Evolutionary conservation across 2,329 filamentous ascomycete genomes (phyloP), one percentile per base, ranked within the genome.

Genomic region (Didymella sp.): DNA sequence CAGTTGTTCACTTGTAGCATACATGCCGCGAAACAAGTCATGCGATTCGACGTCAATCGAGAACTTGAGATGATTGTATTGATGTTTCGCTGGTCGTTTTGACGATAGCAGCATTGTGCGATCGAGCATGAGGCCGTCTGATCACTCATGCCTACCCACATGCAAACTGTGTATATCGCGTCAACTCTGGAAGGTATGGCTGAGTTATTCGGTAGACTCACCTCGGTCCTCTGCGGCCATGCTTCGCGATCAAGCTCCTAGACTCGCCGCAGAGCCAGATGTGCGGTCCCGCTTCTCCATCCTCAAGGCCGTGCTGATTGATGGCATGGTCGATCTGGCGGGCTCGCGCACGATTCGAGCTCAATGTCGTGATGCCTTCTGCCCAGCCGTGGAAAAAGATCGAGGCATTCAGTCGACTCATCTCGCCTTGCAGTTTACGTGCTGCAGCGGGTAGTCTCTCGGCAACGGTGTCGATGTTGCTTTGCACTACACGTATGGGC

Each of bases 301-400:
- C 80, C 33, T 70, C 62, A 1, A 79, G 71, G 1, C 74, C 74
- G 57, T 82, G 77, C 58, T 80, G 78, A 59, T 88, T 85, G 44
- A 89, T 78, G 2, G 81, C 77, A 22, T 70, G 73, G 62, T 90
- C 85, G 41, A 93, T 85, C 61, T 87, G 83, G 62, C 85, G 89
- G 21, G 85, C 84, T 41, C 89, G 86, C 1, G 84, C 84, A 21
- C 84, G 82, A 69, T 93, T 92, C 59, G 87, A 88, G 3, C 89
- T 91, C 48, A 93, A 76, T 0, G 89, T 92, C 1, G 87, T 89
- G 24, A 84, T 70, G 0, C 82, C 78, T 8, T 79, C 76, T 9
- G 81, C 80, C 90, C 90, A 93, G 15, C 89, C 89, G 67, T 87
- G 87, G 49, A 89, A 78, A 68, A 92, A 91, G 8, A 91, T 89